These are phyloP conservation scores for Omphalea diandra DNA, from an alignment of 441 rosid species.

Conservation along the genomic window DNA sequence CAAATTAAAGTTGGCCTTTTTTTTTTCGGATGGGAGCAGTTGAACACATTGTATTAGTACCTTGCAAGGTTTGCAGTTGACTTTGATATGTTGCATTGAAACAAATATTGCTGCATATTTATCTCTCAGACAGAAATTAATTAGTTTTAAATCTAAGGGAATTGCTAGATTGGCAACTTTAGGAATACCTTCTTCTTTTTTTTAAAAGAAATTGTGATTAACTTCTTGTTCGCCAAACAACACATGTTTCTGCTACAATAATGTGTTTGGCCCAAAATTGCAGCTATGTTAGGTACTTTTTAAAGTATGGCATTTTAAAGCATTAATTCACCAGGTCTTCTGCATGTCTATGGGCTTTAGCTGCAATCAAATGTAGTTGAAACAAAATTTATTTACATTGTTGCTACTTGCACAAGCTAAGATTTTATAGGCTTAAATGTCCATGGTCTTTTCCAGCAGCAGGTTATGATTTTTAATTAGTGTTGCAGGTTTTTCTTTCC, in stretches of 20 bases:
- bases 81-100: not conserved
- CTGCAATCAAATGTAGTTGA: not conserved
- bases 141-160: not conserved
- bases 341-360: not conserved
- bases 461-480: constrained; percentile 27
- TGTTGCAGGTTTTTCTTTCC: constrained; percentile 18
- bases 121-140: not conserved
- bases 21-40: not conserved
- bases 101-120: not conserved
- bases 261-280: not conserved
- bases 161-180: not conserved
- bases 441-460: constrained; percentile 24
- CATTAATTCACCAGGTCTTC: not conserved
- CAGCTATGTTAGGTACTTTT: not conserved
- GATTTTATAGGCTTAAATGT: constrained; percentile 2
- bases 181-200: not conserved
- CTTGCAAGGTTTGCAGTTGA: not conserved
- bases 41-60: not conserved
- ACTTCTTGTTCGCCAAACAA: not conserved
- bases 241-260: not conserved
- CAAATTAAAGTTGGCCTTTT: not conserved
- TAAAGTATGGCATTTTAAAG: not conserved
- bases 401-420: constrained; percentile 1
- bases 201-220: not conserved
- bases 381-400: not conserved